phyloP scores from a whole-genome alignment of 1,284 basidiomycete species.

The Puccinia triticina region DNA sequence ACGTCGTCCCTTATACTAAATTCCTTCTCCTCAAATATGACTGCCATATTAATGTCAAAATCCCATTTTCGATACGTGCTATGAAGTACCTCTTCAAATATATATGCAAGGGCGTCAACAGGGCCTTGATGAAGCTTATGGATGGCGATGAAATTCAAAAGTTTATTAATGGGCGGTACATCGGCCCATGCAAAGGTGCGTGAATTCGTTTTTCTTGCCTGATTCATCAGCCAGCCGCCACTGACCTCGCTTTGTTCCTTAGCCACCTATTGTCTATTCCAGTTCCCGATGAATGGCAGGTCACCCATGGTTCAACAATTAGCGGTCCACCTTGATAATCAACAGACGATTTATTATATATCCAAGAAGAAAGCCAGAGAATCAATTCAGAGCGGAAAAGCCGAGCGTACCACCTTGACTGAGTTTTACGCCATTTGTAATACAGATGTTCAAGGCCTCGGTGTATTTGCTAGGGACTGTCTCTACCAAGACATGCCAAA shows the following conservation, averaged over 20 bases:
- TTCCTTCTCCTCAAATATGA: background rate
- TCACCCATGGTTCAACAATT: background rate
- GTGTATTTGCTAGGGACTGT: background rate
- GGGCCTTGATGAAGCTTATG: background rate
- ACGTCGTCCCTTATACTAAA: slow-evolving; percentile 17
- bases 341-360: background rate
- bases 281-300: background rate
- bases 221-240: too few relatives aligned
- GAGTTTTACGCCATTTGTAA: background rate
- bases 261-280: slow-evolving; percentile 13
- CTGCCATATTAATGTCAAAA: slow-evolving; percentile 31
- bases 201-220: too few relatives aligned
- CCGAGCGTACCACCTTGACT: slow-evolving; percentile 11
- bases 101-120: slow-evolving; percentile 13
- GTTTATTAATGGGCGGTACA: slow-evolving; percentile 62
- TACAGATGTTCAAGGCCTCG: background rate
- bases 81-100: slow-evolving; percentile 39
- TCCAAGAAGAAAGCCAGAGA: background rate
- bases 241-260: too few relatives aligned
- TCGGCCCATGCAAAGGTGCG: slow-evolving; percentile 53
- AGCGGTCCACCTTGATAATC: background rate
- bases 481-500: slow-evolving; percentile 7
- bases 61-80: background rate
- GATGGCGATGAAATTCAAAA: slow-evolving; percentile 60
- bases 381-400: background rate